These are phyloP conservation scores for Martensiomyces pterosporus DNA, from an alignment of 192 early-diverging fungal species.

Conservation along the genomic window DNA sequence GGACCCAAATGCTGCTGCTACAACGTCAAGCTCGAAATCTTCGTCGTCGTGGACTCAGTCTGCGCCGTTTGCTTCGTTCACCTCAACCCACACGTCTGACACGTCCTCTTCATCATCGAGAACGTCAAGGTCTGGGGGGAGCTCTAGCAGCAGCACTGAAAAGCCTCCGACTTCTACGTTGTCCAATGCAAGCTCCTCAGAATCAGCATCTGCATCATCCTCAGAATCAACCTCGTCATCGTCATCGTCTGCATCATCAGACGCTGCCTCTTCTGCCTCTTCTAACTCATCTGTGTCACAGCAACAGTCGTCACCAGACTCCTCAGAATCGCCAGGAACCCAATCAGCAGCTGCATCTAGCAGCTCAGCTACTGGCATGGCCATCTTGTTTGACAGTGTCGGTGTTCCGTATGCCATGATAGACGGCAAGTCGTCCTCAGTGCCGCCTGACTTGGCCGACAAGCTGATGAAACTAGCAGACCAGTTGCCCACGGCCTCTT, in stretches of 20 bases:
- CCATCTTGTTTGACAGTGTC: conserved; percentile 40
- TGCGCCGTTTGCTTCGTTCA: conserved; percentile 19
- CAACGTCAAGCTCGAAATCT: not conserved
- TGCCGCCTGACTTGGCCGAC: conserved; percentile 31
- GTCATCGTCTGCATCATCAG: not conserved
- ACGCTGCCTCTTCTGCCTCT: not conserved
- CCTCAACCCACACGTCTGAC: not conserved
- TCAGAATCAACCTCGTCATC: not conserved
- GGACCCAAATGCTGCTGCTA: not conserved
- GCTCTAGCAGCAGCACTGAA: not conserved
- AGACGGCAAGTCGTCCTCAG: conserved; percentile 23
- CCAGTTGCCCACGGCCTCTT: not conserved
- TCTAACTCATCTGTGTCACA: not conserved
- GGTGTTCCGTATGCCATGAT: conserved; percentile 37
- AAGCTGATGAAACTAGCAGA: conserved; percentile 37
- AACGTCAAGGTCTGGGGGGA: not conserved
- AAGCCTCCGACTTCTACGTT: too few relatives aligned
- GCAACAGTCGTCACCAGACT: not conserved
- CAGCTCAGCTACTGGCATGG: conserved; percentile 7
- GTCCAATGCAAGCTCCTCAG: not conserved
- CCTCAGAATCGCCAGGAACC: conserved; percentile 7
- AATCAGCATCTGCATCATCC: not conserved
- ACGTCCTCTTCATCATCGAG: not conserved
- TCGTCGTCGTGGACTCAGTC: conserved; percentile 18
- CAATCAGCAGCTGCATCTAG: too few relatives aligned